Evolutionary conservation across 768 basidiomycete species (phyloP), one percentile per base, ranked within the genome.

Genomic region (Psilocybe subaeruginosa): DNA sequence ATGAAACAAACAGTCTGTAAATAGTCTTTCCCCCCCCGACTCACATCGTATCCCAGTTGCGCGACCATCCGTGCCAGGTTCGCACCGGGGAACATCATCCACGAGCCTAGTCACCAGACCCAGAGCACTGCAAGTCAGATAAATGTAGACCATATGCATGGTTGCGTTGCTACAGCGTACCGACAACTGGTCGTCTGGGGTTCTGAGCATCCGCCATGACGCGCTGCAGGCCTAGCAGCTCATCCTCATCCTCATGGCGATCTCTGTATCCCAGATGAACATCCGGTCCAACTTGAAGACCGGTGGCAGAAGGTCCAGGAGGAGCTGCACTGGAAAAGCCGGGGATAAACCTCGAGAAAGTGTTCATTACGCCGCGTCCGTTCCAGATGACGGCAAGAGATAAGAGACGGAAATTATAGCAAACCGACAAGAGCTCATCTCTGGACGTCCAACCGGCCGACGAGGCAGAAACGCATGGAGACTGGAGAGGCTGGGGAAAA

Each of bases 61-160:
- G 68, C 65, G 17, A 65, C 50, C 62, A 63, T 63, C n/a, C 65
- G 59, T 8, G 64, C 68, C 29, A 69, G 41, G 9, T 64, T 60
- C 16, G 62, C 62, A 29, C 65, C 65, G 35, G 63, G 65, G 45
- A 69, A 60, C 68, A 69, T 69, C 58, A 66, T 66, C 65, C 65
- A 69, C 27, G 65, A 69, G 7, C 68, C 68, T 66, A 35, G 16
- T 49, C 11, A 50, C 29, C 37, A 8, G 8, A 53, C n/a, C 33
- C 33, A 35, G 11, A 35, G 11, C 11, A 35, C 11, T 11, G 6
- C 41, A 43, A 43, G 41, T 43, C 41, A 43, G 41, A 43, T 14
- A 12, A 3, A 56, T 29, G 27, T n/a, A 29, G 23, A 23, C 23
- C 7, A 47, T 8, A 8, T 14, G 29, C 3, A 30, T 12, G 52